Base-by-base conservation (phyloP, 768 basidiomycete genomes). In the Tylopilus sp. region DNA sequence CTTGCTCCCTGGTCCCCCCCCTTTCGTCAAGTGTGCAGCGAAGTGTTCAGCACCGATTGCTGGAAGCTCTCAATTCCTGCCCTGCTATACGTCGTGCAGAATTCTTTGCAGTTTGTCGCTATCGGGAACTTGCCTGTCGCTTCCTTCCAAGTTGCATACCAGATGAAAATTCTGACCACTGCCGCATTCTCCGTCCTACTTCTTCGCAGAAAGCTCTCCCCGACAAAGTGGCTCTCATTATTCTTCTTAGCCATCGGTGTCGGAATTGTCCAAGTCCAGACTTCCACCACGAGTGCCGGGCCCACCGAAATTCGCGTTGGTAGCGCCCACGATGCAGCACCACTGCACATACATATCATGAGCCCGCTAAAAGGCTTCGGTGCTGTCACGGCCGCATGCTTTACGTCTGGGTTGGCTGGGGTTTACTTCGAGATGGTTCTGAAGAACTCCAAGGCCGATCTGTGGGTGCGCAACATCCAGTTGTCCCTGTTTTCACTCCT, bases 21-120 rank as follows among this genome's bases (percentile, higher is more conserved):
- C 8, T 80, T 82, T 59, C 72, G 73, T 60, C 77, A 77, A 51
- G 71, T 93, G 13, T 81, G 82, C 50, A 71, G 72, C 44, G 87
- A 91, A 48, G 73, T 95, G n/a, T 88, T 95, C 69, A 90, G 88
- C 54, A 76, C 80, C 1, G 95, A 98, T 66, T 95, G 92, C 71
- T 98, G 95, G 93, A 98, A 98, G 67, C 83, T 98, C 25, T 93
- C 93, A 28, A 95, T 99, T 57, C 95, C 95, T 1, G 95, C 95
- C 18, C 78, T 97, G 55, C 86, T 98, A 58, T 98, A 97, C 63
- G 86, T 94, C 57, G 79, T 95, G n/a, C 92, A 98, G 71, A 98
- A 98, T 69, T 89, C 91, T 35, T 82, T 99, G 21, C 97, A 98
- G 69, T 99, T 95, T 70, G 91, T 97, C 58, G 97, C 97, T 21